Evolutionary conservation across 768 basidiomycete species (phyloP).

Genomic region (Cystofilobasidium macerans): DNA sequence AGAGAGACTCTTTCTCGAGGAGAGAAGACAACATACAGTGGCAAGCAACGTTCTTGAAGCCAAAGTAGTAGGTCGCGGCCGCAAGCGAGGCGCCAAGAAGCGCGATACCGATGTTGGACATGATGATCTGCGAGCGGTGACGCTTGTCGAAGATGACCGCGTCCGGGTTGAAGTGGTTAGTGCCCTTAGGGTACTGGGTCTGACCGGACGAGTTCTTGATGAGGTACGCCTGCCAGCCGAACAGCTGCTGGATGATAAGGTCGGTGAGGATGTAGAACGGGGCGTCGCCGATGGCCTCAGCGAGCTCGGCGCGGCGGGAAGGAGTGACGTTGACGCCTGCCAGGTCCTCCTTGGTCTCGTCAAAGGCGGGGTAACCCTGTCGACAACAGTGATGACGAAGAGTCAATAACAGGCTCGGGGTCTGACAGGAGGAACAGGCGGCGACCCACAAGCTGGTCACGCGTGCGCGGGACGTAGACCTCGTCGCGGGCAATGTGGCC

Average conservation of each 20-base stretch:
- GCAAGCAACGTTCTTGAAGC: background rate
- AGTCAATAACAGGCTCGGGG: conserved; percentile 35
- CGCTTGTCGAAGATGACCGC: conserved; percentile 63
- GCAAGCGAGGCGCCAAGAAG: conserved; percentile 12
- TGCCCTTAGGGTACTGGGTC: conserved; percentile 23
- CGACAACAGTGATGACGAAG: background rate
- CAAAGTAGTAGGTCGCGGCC: background rate
- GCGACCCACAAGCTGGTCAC: conserved; percentile 52
- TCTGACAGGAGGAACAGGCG: conserved; percentile 41
- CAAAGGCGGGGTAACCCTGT: conserved; percentile 44
- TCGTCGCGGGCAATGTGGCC: conserved; percentile 93
- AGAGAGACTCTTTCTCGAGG: conserved; percentile 34
- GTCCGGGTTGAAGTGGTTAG: conserved; percentile 54
- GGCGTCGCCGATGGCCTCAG: conserved; percentile 80
- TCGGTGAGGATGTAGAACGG: conserved; percentile 48
- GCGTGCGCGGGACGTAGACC: conserved; percentile 83
- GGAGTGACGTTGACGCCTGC: background rate
- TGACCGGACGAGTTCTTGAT: conserved; percentile 77
- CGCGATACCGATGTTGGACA: conserved; percentile 54
- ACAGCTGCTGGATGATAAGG: conserved; percentile 47
- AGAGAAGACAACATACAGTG: background rate
- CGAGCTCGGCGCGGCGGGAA: background rate
- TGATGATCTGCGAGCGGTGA: conserved; percentile 55
- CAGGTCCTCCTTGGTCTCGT: conserved; percentile 40
- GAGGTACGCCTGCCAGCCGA: conserved; percentile 82